Conservation (phyloP, 2,329 filamentous ascomycete species). For the Pseudogymnoascus sp. region DNA sequence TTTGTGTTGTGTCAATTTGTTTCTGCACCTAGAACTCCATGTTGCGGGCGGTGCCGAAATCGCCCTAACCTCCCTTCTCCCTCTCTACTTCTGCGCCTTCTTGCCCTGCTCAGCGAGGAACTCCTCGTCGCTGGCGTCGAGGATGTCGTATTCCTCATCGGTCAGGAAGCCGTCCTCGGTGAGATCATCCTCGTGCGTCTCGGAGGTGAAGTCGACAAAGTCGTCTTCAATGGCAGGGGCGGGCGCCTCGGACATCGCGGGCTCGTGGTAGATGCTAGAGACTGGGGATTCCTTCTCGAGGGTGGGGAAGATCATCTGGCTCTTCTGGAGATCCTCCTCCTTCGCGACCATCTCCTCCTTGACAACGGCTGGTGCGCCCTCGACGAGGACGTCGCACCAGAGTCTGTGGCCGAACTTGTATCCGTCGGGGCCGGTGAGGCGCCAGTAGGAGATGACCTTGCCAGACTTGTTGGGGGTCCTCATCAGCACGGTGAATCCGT, state of each 20-base stretch:
- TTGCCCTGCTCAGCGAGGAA: slow-evolving; percentile 46
- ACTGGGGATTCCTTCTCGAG: slow-evolving; percentile 88
- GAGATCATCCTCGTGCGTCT: slow-evolving; percentile 46
- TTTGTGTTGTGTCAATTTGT: not conserved
- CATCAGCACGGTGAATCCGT: slow-evolving; percentile 75
- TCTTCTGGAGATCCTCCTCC: slow-evolving; percentile 30
- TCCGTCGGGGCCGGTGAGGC: slow-evolving; percentile 72
- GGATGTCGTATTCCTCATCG: slow-evolving; percentile 95
- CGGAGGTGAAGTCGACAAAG: slow-evolving; percentile 43
- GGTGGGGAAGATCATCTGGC: slow-evolving; percentile 93
- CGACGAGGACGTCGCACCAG: slow-evolving; percentile 85
- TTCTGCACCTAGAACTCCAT: slow-evolving; percentile 3
- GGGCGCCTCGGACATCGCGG: slow-evolving; percentile 26
- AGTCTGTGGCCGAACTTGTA: slow-evolving; percentile 83
- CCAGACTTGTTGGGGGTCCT: slow-evolving; percentile 71
- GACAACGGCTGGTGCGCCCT: slow-evolving; percentile 26
- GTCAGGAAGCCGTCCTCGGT: slow-evolving; percentile 76
- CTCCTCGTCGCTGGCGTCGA: slow-evolving; percentile 91
- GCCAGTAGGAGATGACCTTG: slow-evolving; percentile 91
- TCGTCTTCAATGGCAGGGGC: slow-evolving; percentile 39
- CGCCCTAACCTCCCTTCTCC: no score
- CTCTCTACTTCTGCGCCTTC: not conserved
- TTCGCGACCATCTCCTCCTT: slow-evolving; percentile 27
- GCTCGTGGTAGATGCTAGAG: slow-evolving; percentile 66
- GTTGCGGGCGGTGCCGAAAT: not conserved